Base-by-base conservation (phyloP, 768 basidiomycete species). In the Suillus placidus region DNA sequence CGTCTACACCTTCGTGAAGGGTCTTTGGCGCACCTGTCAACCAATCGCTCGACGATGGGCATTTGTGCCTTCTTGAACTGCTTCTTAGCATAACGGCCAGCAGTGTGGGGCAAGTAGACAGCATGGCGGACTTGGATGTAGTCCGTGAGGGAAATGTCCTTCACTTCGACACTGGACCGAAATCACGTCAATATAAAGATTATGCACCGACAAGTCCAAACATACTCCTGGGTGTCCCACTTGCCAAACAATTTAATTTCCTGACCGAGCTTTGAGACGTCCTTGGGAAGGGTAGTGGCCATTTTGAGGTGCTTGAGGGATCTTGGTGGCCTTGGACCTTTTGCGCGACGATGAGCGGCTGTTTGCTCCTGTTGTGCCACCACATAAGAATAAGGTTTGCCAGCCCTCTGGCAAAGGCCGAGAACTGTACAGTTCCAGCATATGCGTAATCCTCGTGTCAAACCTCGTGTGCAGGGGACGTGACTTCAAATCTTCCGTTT, bases 1-100 rank as follows among this genome's bases (percentile, higher is more conserved):
- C 18, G 38, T 13, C 32, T 35, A 37, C 54, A 26, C 38, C 51
- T 34, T 55, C 64, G 13, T 60, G 18, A 63, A 30, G 52, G 32
- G 56, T 32, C 38, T 52, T 30, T 47, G 9, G 51, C 88, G 72
- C 75, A 94, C 95, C 90, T 91, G 87, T 98, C 96, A 71, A 99
- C 97, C 77, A 99, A 85, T 78, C 97, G 94, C 83, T 99, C 97
- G 73, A 99, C 97, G 78, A 99, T 97, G 77, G 97, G 97, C 97
- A 99, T 99, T 80, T 97, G 94, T 6, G 95, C 95, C 89, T 99
- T 99, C 87, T 96, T 98, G 90, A 99, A 99, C 82, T 98, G 96
- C 85, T 98, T 98, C 87, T 96, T 96, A 76, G 96, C 94, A 80
- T 98, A 99, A 81, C 97, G 94, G 71, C 97, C 97, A 70, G 97